Percentiles rank a stretch among this genome's conserved stretches.
phyloP scores from a whole-genome alignment of 352 stramenopile genomes.

The Phytophthora cryptogea region DNA sequence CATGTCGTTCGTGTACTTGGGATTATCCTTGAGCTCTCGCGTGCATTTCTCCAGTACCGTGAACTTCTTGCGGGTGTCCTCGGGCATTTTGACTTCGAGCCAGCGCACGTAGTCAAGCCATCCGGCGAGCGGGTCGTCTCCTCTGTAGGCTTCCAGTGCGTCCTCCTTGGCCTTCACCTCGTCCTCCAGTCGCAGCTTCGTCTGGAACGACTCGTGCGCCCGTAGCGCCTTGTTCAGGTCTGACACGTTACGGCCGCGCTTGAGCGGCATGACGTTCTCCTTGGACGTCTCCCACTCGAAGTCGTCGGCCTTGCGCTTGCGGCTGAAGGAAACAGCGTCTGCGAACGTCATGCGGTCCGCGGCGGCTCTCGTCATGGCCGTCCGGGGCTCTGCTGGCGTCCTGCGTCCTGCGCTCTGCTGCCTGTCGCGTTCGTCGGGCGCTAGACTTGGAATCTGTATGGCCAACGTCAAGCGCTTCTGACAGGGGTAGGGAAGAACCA shows the following conservation, averaged over 20 bases:
- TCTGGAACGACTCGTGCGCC: conserved; percentile 67
- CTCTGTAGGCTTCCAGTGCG: conserved; percentile 49
- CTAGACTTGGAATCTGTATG: conserved; percentile 39
- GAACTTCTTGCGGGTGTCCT: conserved; percentile 85
- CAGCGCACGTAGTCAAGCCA: conserved; percentile 83
- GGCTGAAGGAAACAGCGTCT: conserved; percentile 2
- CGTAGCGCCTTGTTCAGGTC: conserved; percentile 80
- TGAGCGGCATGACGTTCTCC: conserved; percentile 89
- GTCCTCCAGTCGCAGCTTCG: conserved; percentile 57
- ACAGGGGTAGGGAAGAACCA: conserved; percentile 19
- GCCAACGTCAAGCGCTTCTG: not conserved
- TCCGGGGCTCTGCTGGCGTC: conserved; percentile 3
- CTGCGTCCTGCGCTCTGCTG: conserved; percentile 9
- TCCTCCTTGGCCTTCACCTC: conserved; percentile 58
- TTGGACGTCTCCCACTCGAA: conserved; percentile 89
- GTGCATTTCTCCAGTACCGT: conserved; percentile 75
- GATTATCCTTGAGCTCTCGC: conserved; percentile 61
- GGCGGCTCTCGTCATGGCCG: conserved; percentile 26
- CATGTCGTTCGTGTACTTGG: conserved; percentile 76
- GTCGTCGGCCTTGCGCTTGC: conserved; percentile 46
- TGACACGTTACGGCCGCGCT: conserved; percentile 73
- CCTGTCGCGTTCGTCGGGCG: conserved; percentile 34
- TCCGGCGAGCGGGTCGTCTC: conserved; percentile 65
- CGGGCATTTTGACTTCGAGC: conserved; percentile 81
- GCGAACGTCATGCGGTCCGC: not conserved